Base-by-base conservation (phyloP, 441 rosid species). In the Oxalis stricta region DNA sequence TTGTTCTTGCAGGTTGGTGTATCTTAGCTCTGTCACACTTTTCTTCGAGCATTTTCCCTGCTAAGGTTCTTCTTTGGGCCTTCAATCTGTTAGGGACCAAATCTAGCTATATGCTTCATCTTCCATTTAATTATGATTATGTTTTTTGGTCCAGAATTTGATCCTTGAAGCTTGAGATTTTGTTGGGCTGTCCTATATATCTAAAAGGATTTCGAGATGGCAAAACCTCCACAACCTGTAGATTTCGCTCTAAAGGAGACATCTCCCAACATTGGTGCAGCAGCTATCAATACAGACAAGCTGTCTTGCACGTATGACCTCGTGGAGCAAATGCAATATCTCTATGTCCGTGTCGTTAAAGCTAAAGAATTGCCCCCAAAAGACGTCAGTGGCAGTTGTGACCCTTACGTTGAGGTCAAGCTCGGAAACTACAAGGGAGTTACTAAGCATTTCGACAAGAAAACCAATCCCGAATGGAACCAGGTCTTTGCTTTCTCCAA, bases 201-300 rank as follows among this genome's bases (percentile, higher is more conserved):
- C n/a, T 37, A 59, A 61, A 18, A n/a, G n/a, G n/a, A n/a, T n/a
- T n/a, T n/a, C 24, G 77, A 61, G 65, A 83, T 83, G 96, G 82
- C 70, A 80, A 86, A 77, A 68, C 85, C 88, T 21, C 84, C 79
- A 5, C 88, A 58, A 49, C 46, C 72, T 11, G 41, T 66, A 34
- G 96, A 87, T 18, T 87, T 83, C 55, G 85, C 94, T 31, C 72
- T 87, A 4, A 87, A 81, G 71, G 96, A 80, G 65, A 83, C 94
- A 47, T 70, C 85, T n/a, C 96, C 94, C 10, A 80, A 80, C 43
- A 83, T 86, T 28, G 92, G 94, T 16, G 91, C 76, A 10, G 91
- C 72, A 52, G 60, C 73, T 22, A 33, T 64, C 22, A 51, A 66
- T 0, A 68, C 58, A 7, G 93, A 84, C 55, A 87, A 87, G 72